These are phyloP conservation scores for Quercus suber DNA, from an alignment of 306 rosid species.

Conservation along the genomic window DNA sequence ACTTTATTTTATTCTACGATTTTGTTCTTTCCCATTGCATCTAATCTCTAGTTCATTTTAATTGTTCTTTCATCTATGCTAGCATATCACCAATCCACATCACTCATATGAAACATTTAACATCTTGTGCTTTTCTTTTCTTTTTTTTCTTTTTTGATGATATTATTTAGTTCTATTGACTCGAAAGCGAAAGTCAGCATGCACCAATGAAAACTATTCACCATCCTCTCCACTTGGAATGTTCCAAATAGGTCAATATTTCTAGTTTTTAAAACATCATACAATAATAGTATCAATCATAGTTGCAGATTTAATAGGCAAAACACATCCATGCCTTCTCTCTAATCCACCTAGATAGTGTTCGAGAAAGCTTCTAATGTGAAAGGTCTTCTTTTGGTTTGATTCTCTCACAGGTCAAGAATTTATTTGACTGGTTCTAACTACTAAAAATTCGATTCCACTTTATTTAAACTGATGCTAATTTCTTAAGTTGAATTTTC, in stretches of 20 bases:
- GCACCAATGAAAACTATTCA: slow-evolving; percentile 24
- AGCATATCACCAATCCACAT: slow-evolving; percentile 34
- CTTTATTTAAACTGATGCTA: not conserved
- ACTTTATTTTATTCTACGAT: slow-evolving; percentile 17
- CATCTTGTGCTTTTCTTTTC: slow-evolving; percentile 10
- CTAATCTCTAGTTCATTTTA: not conserved
- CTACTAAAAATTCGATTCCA: not conserved
- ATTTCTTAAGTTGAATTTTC: slow-evolving; percentile 10
- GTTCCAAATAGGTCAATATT: slow-evolving; percentile 37
- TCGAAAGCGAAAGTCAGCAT: slow-evolving; percentile 44
- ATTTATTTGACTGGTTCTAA: slow-evolving; percentile 26
- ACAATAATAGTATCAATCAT: not conserved
- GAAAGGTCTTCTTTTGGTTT: slow-evolving; percentile 35
- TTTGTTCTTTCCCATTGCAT: slow-evolving; percentile 16
- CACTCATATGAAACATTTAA: slow-evolving; percentile 23
- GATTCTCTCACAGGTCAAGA: slow-evolving; percentile 36
- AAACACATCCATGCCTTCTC: slow-evolving; percentile 21
- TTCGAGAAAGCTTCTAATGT: slow-evolving; percentile 34
- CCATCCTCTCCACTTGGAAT: slow-evolving; percentile 53
- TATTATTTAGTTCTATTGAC: slow-evolving; percentile 35
- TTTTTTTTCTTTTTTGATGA: slow-evolving; percentile 8
- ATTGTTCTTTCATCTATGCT: not conserved
- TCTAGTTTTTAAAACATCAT: slow-evolving; percentile 1
- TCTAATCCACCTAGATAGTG: slow-evolving; percentile 12
- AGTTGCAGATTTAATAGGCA: slow-evolving; percentile 16